These are phyloP conservation scores for Solidago caesia DNA, from an alignment of 129 eudicot species.

Conservation along the genomic window DNA sequence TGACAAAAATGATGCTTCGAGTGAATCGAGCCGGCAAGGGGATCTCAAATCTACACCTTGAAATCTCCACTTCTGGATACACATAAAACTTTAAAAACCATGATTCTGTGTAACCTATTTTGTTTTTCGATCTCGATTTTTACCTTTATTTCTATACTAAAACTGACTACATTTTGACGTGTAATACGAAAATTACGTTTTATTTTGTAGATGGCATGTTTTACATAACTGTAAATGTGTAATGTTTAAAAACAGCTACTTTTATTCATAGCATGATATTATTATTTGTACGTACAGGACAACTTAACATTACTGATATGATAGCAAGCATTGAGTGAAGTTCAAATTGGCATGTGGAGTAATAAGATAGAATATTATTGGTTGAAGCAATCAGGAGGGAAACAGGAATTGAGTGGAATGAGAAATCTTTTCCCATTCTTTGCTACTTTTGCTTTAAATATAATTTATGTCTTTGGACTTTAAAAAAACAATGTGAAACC, in stretches of 20 bases:
- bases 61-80: background rate
- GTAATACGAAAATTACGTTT: no score
- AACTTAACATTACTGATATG: background rate
- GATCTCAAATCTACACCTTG: background rate
- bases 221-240: no score
- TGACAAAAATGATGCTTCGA: background rate
- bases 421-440: constrained; percentile 13
- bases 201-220: no score
- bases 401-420: constrained; percentile 27
- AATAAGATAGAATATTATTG: background rate
- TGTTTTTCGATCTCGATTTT: no score
- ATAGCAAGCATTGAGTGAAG: background rate
- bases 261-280: no score
- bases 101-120: no score
- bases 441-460: constrained; percentile 36
- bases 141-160: no score
- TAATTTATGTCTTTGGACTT: constrained; percentile 25
- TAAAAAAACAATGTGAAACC: constrained; percentile 22
- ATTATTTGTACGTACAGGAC: no score
- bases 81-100: no score
- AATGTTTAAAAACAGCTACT: no score
- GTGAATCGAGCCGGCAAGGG: background rate
- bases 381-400: constrained; percentile 20
- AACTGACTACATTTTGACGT: no score
- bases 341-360: background rate